Evolutionary conservation across 306 rosid genomes (phyloP).

Genomic region (Begonia peltatifolia): DNA sequence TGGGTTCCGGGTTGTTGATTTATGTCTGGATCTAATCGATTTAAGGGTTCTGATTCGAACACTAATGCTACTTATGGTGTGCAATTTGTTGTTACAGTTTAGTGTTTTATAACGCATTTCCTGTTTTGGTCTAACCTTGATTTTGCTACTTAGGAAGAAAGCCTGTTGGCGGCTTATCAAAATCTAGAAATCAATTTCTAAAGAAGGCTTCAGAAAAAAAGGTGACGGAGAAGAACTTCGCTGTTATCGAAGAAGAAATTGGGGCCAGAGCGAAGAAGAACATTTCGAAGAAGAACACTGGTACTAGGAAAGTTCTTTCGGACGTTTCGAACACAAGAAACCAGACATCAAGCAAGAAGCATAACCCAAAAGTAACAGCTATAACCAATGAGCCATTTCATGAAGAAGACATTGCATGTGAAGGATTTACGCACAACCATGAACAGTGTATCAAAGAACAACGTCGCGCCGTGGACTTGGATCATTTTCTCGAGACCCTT

Average conservation of each 20-base stretch:
- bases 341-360: conserved; percentile 18
- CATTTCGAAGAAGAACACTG: conserved; percentile 16
- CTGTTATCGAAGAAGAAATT: conserved; percentile 15
- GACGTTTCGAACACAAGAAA: conserved; percentile 43
- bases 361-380: conserved; percentile 18
- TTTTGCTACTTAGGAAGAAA: conserved; percentile 18
- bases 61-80: no score
- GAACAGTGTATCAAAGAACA: conserved; percentile 36
- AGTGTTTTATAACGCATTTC: no score
- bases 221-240: conserved; percentile 13
- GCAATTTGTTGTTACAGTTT: no score
- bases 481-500: conserved; percentile 24
- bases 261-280: conserved; percentile 19
- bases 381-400: conserved; percentile 15
- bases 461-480: conserved; percentile 12
- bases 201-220: conserved; percentile 11
- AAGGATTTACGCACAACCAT: conserved; percentile 35
- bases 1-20: no score
- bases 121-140: no score
- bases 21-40: no score
- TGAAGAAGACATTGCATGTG: conserved; percentile 28
- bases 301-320: conserved; percentile 37
- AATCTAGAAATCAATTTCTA: conserved; percentile 19
- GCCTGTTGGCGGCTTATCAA: conserved; percentile 47
- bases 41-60: no score